These are phyloP conservation scores for Mycotypha africana DNA, from an alignment of 371 early-diverging fungal species.

Conservation along the genomic window DNA sequence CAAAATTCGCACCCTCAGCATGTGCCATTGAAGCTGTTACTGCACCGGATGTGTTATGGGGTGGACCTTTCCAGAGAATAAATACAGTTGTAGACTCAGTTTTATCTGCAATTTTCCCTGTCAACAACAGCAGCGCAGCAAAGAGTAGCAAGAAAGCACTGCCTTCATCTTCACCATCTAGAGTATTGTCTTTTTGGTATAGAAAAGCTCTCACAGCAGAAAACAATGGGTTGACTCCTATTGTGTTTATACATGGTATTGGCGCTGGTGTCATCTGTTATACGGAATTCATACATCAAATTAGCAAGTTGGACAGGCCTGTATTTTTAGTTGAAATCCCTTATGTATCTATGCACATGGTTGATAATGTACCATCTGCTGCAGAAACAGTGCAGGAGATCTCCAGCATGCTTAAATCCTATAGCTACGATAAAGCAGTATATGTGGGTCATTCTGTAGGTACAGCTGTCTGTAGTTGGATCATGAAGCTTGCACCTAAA, in stretches of 20 bases:
- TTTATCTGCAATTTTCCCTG: neutral
- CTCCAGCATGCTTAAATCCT: slow-evolving; percentile 40
- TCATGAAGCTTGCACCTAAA: slow-evolving; percentile 39
- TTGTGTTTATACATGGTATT: slow-evolving; percentile 69
- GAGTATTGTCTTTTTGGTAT: slow-evolving; percentile 26
- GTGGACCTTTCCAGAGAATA: slow-evolving; percentile 12
- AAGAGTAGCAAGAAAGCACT: neutral
- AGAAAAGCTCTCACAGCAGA: neutral
- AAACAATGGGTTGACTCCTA: slow-evolving; percentile 28
- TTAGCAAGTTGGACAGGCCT: slow-evolving; percentile 38
- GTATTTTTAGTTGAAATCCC: slow-evolving; percentile 65
- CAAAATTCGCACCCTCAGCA: slow-evolving; percentile 17
- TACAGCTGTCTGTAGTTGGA: slow-evolving; percentile 45
- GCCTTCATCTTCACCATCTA: neutral
- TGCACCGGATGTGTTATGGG: slow-evolving; percentile 18
- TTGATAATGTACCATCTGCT: slow-evolving; percentile 51
- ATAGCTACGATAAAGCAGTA: slow-evolving; percentile 47
- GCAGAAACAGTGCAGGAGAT: slow-evolving; percentile 51
- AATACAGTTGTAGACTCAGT: neutral
- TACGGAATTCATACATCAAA: slow-evolving; percentile 44
- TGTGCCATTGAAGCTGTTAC: too few relatives aligned
- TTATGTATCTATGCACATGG: slow-evolving; percentile 59
- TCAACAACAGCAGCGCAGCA: too few relatives aligned
- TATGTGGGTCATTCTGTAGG: slow-evolving; percentile 68
- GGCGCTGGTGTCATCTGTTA: slow-evolving; percentile 58